phyloP scores from a whole-genome alignment of 352 stramenopile genomes.

The Phytophthora tubulina region DNA sequence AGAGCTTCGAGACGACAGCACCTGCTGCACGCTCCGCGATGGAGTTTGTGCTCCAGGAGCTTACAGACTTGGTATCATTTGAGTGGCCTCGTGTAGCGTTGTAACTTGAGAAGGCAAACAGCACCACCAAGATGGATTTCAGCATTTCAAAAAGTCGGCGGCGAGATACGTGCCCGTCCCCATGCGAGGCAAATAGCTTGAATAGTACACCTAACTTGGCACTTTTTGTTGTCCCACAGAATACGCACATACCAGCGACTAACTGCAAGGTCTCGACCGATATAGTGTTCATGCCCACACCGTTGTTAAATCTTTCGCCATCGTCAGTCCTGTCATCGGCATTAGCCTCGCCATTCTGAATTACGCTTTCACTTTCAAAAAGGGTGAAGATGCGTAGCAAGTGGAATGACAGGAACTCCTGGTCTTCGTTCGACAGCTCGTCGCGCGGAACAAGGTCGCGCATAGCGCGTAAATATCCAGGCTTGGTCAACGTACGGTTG shows the following conservation, averaged over 20 bases:
- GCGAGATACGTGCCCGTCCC: slow-evolving; percentile 70
- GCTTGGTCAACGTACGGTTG: slow-evolving; percentile 76
- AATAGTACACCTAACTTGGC: slow-evolving; percentile 93
- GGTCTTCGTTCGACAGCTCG: slow-evolving; percentile 83
- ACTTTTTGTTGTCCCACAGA: slow-evolving; percentile 96
- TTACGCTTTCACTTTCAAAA: slow-evolving; percentile 80
- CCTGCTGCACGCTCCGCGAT: slow-evolving; percentile 90
- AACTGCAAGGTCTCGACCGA: slow-evolving; percentile 82
- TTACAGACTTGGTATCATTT: slow-evolving; percentile 67
- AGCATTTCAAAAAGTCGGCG: slow-evolving; percentile 86
- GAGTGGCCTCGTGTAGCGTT: slow-evolving; percentile 68
- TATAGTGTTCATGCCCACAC: slow-evolving; percentile 50
- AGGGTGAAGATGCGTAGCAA: slow-evolving; percentile 85
- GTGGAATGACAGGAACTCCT: slow-evolving; percentile 90
- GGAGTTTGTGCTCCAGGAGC: slow-evolving; percentile 80
- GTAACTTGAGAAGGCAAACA: slow-evolving; percentile 89
- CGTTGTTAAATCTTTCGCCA: slow-evolving; percentile 31
- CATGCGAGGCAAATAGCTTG: slow-evolving; percentile 77
- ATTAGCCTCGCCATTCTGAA: slow-evolving; percentile 50
- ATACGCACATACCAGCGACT: slow-evolving; percentile 90
- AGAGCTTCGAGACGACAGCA: slow-evolving; percentile 91
- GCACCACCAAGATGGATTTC: slow-evolving; percentile 80
- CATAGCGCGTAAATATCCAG: slow-evolving; percentile 82
- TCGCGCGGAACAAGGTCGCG: slow-evolving; percentile 78
- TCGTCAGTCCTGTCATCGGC: slow-evolving; percentile 33